Base-by-base conservation (phyloP, 257 asterid genomes). In the Solanum ossicruentum region DNA sequence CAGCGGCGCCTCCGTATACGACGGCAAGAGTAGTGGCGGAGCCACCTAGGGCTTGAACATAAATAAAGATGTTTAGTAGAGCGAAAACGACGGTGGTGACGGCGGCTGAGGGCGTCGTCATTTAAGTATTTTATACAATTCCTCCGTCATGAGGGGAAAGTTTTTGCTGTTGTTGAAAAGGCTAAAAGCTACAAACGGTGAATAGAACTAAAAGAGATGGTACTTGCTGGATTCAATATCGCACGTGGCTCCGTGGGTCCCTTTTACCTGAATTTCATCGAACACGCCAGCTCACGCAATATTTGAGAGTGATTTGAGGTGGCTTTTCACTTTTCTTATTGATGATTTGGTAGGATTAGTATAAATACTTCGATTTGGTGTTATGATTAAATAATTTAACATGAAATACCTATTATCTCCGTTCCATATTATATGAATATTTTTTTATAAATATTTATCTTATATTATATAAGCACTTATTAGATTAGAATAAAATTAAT, bases 21-120 rank as follows among this genome's bases (percentile, higher is more conserved):
- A 91, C 91, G 85, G 98, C 96, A 56, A 95, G 85, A 54, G 98
- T 95, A 86, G 95, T 82, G 90, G 94, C 69, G 67, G 95, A 86
- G 88, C 94, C 93, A 41, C 95, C 97, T 23, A 95, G 87, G 70
- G 95, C 94, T 80, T 90, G 81, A 55, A 85, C 92, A 32, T 91
- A 73, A 3, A 86, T 43, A 6, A 86, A 15, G 28, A 75, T 13
- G 86, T 86, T 49, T 8, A 82, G 2, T 67, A 89, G 15, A 49
- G 77, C 17, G 88, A 87, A 51, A 45, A 86, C 58, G 87, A 71
- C 65, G 86, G 79, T 12, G 21, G 18, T n/a, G 81, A 86, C 77
- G 82, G 91, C 85, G 9, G 87, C n/a, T 7, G 60, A 69, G 18
- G 87, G 83, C 10, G 88, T 86, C 92, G 91, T 93, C 98, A 94